Conservation (phyloP, 2,329 filamentous ascomycete genomes). For the Xylogone sp. region DNA sequence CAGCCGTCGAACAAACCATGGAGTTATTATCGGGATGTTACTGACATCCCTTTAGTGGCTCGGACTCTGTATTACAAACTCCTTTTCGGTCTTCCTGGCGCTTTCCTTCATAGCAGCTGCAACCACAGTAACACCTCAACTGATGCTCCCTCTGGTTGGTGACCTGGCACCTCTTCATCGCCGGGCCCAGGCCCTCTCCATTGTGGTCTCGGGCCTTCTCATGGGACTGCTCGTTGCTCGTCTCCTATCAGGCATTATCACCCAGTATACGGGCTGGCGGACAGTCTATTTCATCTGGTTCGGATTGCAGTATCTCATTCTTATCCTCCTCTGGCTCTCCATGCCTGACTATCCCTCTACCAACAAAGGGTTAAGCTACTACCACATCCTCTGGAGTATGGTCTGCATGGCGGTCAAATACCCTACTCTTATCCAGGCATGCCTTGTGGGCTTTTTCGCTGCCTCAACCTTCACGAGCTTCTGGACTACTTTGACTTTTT, state of each 20-base stretch:
- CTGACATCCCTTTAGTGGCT: constrained; percentile 48
- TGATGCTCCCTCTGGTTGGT: constrained; percentile 77
- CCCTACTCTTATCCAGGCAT: constrained; percentile 67
- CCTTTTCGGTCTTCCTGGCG: constrained; percentile 61
- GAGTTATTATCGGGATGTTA: no score
- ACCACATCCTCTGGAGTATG: constrained; percentile 62
- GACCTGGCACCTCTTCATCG: constrained; percentile 69
- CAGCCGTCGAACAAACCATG: no score
- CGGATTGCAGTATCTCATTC: constrained; percentile 65
- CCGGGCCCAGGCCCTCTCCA: constrained; percentile 65
- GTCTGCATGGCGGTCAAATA: constrained; percentile 58
- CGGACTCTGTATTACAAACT: constrained; percentile 64
- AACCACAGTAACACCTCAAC: constrained; percentile 75
- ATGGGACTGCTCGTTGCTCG: constrained; percentile 75
- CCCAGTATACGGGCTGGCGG: constrained; percentile 71
- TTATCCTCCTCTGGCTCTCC: constrained; percentile 61
- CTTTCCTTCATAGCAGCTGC: constrained; percentile 71
- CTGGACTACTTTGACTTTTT: constrained; percentile 77
- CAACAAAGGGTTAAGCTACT: constrained; percentile 64
- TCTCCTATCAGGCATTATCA: constrained; percentile 69
- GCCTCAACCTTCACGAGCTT: constrained; percentile 61
- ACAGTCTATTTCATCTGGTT: constrained; percentile 77
- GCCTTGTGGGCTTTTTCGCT: constrained; percentile 61
- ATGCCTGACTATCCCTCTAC: constrained; percentile 80
- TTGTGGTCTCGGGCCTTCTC: constrained; percentile 72